Conservation (phyloP, 768 basidiomycete genomes). For the Leccinellum rugosiceps region DNA sequence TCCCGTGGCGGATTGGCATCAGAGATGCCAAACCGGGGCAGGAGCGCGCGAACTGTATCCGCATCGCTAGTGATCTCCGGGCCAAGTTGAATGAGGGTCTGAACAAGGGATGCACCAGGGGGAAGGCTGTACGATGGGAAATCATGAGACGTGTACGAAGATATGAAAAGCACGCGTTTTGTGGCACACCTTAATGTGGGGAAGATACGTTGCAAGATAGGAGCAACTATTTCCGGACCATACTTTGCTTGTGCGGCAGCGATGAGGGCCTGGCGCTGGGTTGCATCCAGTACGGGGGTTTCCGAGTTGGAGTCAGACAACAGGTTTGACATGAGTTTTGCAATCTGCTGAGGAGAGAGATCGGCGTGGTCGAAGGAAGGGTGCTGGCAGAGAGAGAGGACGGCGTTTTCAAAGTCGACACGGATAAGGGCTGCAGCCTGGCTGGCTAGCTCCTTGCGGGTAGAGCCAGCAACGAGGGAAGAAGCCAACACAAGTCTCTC, state of each 20-base stretch:
- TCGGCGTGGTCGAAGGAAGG: slow-evolving; percentile 83
- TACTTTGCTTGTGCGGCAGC: slow-evolving; percentile 75
- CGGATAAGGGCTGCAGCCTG: slow-evolving; percentile 69
- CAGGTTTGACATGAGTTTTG: slow-evolving; percentile 78
- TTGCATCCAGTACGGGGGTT: slow-evolving; percentile 63
- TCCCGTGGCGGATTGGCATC: slow-evolving; percentile 70
- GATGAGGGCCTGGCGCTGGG: slow-evolving; percentile 74
- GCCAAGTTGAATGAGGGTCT: slow-evolving; percentile 73
- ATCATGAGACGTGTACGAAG: slow-evolving; percentile 11
- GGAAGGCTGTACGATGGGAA: slow-evolving; percentile 49
- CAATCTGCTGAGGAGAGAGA: slow-evolving; percentile 67
- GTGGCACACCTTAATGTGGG: slow-evolving; percentile 65
- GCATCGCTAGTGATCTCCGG: slow-evolving; percentile 74
- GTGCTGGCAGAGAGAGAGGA: slow-evolving; percentile 70
- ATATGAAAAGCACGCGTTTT: slow-evolving; percentile 9
- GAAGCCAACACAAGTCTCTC: slow-evolving; percentile 77
- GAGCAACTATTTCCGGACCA: slow-evolving; percentile 69
- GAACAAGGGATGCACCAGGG: slow-evolving; percentile 65
- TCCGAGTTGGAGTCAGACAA: slow-evolving; percentile 70
- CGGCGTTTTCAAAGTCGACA: slow-evolving; percentile 75
- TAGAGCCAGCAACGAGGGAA: slow-evolving; percentile 63
- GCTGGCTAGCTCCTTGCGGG: slow-evolving; percentile 53
- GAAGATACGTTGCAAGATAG: slow-evolving; percentile 72
- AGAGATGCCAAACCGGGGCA: slow-evolving; percentile 73
- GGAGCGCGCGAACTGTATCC: slow-evolving; percentile 64